Base-by-base conservation (phyloP, 768 basidiomycete species). In the Postia placenta region DNA sequence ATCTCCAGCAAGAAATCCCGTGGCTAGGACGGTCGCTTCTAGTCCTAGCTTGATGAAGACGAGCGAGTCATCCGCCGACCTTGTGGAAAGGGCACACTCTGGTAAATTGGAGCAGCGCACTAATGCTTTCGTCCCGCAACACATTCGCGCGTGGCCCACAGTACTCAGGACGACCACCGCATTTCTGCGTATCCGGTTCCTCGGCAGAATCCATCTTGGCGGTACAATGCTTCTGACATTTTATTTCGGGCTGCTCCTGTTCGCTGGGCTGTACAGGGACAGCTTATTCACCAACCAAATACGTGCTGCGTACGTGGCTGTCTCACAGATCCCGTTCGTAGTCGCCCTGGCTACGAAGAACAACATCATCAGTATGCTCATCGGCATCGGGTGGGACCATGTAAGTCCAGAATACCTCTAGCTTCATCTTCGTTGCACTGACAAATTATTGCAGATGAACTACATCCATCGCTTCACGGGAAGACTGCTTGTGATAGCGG, bases 391-490 rank as follows among this genome's bases (percentile, higher is more conserved):
- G 2, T 78, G 78, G 54, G 75, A 76, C 50, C 72, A 71, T 56
- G 76, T 74, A 38, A 53, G 67, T 50, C 9, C n/a, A n/a, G n/a
- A n/a, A n/a, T n/a, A n/a, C n/a, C n/a, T n/a, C n/a, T n/a, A n/a
- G n/a, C n/a, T n/a, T n/a, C n/a, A n/a, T n/a, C n/a, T n/a, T n/a
- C n/a, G n/a, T n/a, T n/a, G 38, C n/a, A n/a, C n/a, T n/a, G n/a
- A n/a, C n/a, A n/a, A 5, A 14, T 11, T 39, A 6, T 39, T 15
- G 17, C n/a, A 26, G 30, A 51, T 52, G 40, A 53, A 79, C 60
- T 78, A 68, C 60, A 60, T 81, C 25, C 80, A 82, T 58, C 76
- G 79, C 17, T 75, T 73, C 59, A 62, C 69, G 1, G 81, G 81
- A 14, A 49, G 66, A 4, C 51, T 75, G 49, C 43, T 75, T 19